phyloP scores from a whole-genome alignment of 305 asterid genomes.

The Nicotiana rustica region DNA sequence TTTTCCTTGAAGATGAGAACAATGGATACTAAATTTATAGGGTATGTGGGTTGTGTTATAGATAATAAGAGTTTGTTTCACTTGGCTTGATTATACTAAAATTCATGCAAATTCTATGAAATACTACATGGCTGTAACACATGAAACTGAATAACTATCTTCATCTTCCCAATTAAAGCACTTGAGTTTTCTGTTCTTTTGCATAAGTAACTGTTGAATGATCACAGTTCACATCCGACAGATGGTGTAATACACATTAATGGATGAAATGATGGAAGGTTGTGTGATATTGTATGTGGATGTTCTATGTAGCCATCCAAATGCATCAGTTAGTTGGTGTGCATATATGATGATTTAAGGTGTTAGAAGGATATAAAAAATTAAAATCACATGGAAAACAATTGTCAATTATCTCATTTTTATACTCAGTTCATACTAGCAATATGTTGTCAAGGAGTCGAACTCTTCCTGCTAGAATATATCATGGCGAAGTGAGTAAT shows the following conservation, averaged over 20 bases:
- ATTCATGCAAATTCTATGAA: not conserved
- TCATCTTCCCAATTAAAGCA: conserved; percentile 5
- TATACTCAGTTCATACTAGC: too few relatives aligned
- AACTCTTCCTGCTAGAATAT: too few relatives aligned
- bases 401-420: not conserved
- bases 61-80: not conserved
- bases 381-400: not conserved
- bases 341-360: not conserved
- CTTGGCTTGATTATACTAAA: not conserved
- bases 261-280: conserved; percentile 25
- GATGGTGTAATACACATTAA: not conserved
- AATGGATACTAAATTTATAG: not conserved
- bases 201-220: not conserved
- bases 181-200: conserved; percentile 8
- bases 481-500: too few relatives aligned
- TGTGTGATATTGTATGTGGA: conserved; percentile 3
- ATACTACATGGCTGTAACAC: conserved; percentile 1
- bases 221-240: conserved; percentile 1
- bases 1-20: not conserved
- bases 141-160: not conserved
- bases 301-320: not conserved
- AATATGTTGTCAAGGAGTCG: too few relatives aligned
- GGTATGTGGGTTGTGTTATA: not conserved
- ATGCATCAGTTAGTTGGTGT: not conserved
- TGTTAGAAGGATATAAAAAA: not conserved